phyloP scores from a whole-genome alignment of 2,329 filamentous ascomycete genomes.

The Didymella glomerata region DNA sequence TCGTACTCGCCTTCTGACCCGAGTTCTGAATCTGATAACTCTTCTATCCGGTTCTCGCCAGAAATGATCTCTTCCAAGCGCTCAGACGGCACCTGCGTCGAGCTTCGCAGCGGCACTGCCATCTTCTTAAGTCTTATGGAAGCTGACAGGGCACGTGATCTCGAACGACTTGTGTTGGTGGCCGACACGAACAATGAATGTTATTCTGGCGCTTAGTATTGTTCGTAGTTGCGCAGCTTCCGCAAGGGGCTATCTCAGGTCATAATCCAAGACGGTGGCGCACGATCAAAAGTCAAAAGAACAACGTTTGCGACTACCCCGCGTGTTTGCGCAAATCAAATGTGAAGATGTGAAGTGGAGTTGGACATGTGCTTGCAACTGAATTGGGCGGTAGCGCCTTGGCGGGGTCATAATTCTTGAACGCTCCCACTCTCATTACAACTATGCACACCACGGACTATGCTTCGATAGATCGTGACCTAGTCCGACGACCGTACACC shows the following conservation, averaged over 20 bases:
- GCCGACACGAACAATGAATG: conserved; percentile 38
- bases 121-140: conserved; percentile 33
- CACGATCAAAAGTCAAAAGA: not conserved
- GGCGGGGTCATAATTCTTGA: conserved; percentile 1
- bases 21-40: conserved; percentile 44
- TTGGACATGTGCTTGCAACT: conserved; percentile 16
- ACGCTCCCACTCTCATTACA: not conserved
- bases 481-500: conserved; percentile 49
- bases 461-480: not conserved
- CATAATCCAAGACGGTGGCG: conserved; percentile 5
- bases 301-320: not conserved
- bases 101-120: conserved; percentile 34
- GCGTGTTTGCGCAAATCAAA: conserved; percentile 13
- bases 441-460: not conserved
- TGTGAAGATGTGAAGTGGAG: conserved; percentile 16
- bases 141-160: conserved; percentile 13
- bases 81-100: conserved; percentile 33
- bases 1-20: conserved; percentile 44
- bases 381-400: conserved; percentile 15
- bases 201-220: conserved; percentile 38
- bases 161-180: conserved; percentile 29
- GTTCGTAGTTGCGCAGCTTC: conserved; percentile 30
- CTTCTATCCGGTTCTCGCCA: conserved; percentile 43
- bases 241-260: conserved; percentile 19
- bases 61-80: conserved; percentile 41